These are phyloP conservation scores for Laguncularia racemosa DNA, from an alignment of 345 rosid genomes.

Conservation along the genomic window DNA sequence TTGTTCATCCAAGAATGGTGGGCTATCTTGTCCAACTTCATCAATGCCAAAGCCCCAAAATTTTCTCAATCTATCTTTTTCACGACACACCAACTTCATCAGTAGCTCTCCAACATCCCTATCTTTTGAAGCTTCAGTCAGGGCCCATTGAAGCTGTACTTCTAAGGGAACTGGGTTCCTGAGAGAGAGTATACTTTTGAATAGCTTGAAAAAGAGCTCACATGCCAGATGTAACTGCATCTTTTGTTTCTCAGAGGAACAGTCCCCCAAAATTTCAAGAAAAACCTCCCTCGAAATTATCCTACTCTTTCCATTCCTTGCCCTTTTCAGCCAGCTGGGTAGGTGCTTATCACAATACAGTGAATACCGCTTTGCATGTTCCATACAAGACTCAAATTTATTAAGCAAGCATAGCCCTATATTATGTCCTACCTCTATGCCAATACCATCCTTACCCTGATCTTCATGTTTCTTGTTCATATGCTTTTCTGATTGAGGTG, in stretches of 20 bases:
- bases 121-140: constrained; percentile 81
- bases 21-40: constrained; percentile 26
- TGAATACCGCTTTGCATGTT: constrained; percentile 59
- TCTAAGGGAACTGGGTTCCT: constrained; percentile 94
- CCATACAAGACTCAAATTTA: constrained; percentile 46
- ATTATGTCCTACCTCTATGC: constrained; percentile 29
- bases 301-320: constrained; percentile 96
- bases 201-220: constrained; percentile 90
- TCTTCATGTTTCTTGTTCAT: constrained; percentile 39
- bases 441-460: constrained; percentile 33
- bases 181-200: constrained; percentile 78
- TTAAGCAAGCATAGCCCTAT: constrained; percentile 49
- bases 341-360: constrained; percentile 89
- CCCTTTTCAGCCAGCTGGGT: constrained; percentile 99
- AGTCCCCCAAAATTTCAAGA: constrained; percentile 56
- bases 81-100: constrained; percentile 61
- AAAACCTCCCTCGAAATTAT: constrained; percentile 92
- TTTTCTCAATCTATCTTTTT: constrained; percentile 63
- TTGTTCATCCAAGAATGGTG: constrained; percentile 33
- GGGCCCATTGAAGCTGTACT: constrained; percentile 90
- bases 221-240: constrained; percentile 84
- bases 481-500: constrained; percentile 18
- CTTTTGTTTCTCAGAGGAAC: constrained; percentile 56
- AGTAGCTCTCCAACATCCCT: constrained; percentile 55
- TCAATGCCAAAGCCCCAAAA: constrained; percentile 64